phyloP scores from a whole-genome alignment of 2,329 filamentous ascomycete genomes.

The Cercospora nicotianae region DNA sequence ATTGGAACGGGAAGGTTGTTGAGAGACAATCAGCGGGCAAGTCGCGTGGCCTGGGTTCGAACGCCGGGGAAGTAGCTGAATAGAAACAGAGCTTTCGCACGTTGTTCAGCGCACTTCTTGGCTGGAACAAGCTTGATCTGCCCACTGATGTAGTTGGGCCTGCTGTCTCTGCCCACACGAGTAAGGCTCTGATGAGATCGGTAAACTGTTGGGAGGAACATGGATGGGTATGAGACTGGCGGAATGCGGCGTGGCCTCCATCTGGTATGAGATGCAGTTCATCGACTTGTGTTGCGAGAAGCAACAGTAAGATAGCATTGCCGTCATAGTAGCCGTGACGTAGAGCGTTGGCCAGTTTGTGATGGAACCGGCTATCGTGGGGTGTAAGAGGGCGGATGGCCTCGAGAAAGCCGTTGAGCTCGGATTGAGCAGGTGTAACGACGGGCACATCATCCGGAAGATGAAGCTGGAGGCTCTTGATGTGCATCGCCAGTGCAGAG shows the following conservation, averaged over 20 bases:
- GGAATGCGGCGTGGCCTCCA: background rate
- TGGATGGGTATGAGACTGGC: too few relatives aligned
- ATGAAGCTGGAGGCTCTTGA: background rate
- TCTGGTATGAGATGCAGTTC: background rate
- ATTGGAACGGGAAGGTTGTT: too few relatives aligned
- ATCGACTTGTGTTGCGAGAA: background rate
- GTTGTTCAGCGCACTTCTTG: background rate
- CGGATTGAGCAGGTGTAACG: too few relatives aligned
- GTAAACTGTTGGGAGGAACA: background rate
- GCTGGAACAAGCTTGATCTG: too few relatives aligned
- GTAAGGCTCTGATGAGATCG: background rate
- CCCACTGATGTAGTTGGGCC: too few relatives aligned
- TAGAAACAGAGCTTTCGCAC: background rate
- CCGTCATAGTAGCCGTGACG: background rate
- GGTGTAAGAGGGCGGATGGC: background rate
- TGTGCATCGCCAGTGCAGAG: background rate
- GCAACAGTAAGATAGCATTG: slow-evolving; percentile 1
- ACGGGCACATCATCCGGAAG: too few relatives aligned
- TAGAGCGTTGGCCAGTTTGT: background rate
- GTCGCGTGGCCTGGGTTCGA: too few relatives aligned
- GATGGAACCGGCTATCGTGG: background rate
- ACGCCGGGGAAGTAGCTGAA: too few relatives aligned
- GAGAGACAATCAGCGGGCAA: too few relatives aligned
- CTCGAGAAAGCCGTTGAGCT: background rate
- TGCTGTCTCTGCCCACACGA: background rate